Evolutionary conservation across 169 alveolate genomes (phyloP).

Genomic region (Theileria luwenshuni): DNA sequence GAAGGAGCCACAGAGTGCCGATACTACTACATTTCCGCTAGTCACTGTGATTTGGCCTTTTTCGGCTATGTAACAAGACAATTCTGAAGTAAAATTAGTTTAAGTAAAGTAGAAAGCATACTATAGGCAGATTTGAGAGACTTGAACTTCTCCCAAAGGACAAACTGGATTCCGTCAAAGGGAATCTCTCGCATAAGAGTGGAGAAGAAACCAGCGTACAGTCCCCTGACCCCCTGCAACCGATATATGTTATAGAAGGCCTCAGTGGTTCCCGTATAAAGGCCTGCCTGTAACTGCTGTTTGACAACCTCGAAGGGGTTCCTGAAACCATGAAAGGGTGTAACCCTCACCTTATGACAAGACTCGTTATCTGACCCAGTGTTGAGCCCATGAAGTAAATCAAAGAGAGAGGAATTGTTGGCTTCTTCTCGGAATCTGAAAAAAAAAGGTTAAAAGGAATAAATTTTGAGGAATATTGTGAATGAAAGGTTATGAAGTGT

Average conservation of each 20-base stretch:
- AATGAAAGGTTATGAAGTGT: background rate
- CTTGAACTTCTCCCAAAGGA: conserved; percentile 85
- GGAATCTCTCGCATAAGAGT: conserved; percentile 89
- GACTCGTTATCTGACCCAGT: conserved; percentile 49
- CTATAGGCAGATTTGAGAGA: conserved; percentile 48
- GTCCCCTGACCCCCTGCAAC: conserved; percentile 80
- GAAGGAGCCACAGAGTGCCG: conserved; percentile 67
- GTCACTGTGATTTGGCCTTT: conserved; percentile 36
- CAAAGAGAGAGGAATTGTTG: conserved; percentile 45
- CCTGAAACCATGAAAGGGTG: conserved; percentile 54
- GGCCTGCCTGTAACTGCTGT: conserved; percentile 87
- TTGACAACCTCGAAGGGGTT: conserved; percentile 91
- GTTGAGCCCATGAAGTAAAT: conserved; percentile 59
- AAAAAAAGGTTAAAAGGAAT: background rate
- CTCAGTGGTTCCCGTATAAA: conserved; percentile 67
- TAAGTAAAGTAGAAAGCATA: background rate
- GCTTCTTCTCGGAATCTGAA: conserved; percentile 9
- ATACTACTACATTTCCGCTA: conserved; percentile 59
- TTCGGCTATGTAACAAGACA: conserved; percentile 32
- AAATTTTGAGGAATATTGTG: background rate
- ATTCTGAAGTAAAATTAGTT: conserved; percentile 5
- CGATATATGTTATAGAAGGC: conserved; percentile 74
- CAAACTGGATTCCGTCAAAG: conserved; percentile 87
- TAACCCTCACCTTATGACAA: conserved; percentile 52
- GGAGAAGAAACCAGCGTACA: conserved; percentile 84